Evolutionary conservation across 257 asterid genomes (phyloP), one percentile per base, ranked within the genome.

Genomic region (Solanum pennellii): DNA sequence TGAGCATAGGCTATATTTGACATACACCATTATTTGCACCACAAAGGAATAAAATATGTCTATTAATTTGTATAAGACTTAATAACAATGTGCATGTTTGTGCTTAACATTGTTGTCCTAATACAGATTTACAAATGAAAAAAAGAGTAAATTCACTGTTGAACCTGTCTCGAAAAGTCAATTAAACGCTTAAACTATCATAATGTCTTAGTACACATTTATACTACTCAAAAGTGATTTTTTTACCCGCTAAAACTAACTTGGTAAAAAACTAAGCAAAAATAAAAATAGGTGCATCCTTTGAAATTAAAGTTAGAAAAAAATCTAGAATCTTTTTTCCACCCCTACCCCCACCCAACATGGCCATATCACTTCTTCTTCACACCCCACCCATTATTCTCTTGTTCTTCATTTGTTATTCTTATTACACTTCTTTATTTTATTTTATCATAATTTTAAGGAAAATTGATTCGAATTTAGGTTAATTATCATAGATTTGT

Each of bases 101-200:
- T 49, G 60, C 21, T 49, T 49, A 49, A 15, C 60, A 49, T 16
- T 49, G 60, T 49, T 49, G 7, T 49, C 60, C 60, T 49, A 49
- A 16, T 49, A 49, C 23, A 49, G 16, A 49, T 49, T 49, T 49
- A 49, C 60, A 49, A 49, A 49, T 49, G 62, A 9, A 21, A 52
- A 52, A 52, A 16, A 3, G 0, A 21, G 0, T 52, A 52, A 52
- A 16, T 52, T 52, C 3, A 0, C 16, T 0, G 0, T 52, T 52
- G 23, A 15, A 16, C 3, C 18, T 16, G 4, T 52, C 23, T 3
- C 2, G 0, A 16, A 49, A 49, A 49, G 23, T 49, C 23, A 2
- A 0, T 52, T 52, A 7, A 3, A 52, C 4, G 10, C 4, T 16
- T 52, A 52, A 52, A 52, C 23, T 16, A 16, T 52, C 10, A 52